These are phyloP conservation scores for Brassica incana DNA, from an alignment of 345 rosid genomes.

Conservation along the genomic window DNA sequence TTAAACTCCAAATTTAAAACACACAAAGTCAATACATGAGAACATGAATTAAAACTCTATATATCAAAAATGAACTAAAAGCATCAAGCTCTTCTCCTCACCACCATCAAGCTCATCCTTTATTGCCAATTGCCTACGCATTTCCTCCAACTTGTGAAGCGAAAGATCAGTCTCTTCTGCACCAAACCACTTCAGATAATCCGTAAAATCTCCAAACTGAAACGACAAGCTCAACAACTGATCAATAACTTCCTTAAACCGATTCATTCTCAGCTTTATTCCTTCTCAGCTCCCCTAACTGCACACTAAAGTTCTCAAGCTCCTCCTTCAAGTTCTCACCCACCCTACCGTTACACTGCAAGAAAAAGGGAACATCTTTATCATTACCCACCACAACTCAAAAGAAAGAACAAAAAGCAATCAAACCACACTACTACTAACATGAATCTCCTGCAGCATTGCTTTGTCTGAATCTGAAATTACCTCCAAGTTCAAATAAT, in stretches of 20 bases:
- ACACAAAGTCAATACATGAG: too few relatives aligned
- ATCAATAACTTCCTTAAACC: conserved; percentile 50
- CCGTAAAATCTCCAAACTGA: conserved; percentile 46
- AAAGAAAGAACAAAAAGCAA: too few relatives aligned
- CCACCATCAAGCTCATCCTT: too few relatives aligned
- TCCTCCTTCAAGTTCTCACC: conserved; percentile 55
- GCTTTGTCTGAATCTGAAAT: too few relatives aligned
- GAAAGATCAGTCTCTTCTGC: conserved; percentile 57
- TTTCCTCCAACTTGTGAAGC: conserved; percentile 51
- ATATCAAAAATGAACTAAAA: too few relatives aligned
- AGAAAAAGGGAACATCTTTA: background rate
- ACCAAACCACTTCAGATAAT: conserved; percentile 30
- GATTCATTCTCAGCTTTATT: conserved; percentile 46
- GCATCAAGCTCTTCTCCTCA: too few relatives aligned
- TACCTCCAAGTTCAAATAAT: too few relatives aligned
- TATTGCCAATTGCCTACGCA: conserved; percentile 39
- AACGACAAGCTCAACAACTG: conserved; percentile 48
- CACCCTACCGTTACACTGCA: conserved; percentile 41
- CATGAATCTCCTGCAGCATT: too few relatives aligned
- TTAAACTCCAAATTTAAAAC: too few relatives aligned
- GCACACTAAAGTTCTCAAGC: conserved; percentile 41
- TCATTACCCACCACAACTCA: too few relatives aligned
- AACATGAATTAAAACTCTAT: too few relatives aligned
- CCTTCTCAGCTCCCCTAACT: conserved; percentile 48
- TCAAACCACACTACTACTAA: too few relatives aligned